A percentile compares a stretch with the other conserved stretches of the same genome.
Conservation (phyloP, 2,329 filamentous ascomycete species). For the Lasiodiplodia sp. region DNA sequence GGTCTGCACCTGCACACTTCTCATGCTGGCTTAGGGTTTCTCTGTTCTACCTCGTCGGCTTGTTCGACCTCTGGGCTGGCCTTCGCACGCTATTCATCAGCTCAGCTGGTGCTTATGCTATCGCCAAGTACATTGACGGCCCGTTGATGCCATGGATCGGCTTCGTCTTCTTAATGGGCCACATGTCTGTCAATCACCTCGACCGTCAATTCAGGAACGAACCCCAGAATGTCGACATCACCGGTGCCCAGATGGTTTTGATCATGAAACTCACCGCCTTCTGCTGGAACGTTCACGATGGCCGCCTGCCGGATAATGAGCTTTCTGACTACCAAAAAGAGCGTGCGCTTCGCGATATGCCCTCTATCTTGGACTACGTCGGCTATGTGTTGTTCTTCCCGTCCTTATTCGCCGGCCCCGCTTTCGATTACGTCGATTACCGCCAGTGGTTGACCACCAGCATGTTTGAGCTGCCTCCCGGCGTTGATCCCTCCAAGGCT, state of each 20-base stretch:
- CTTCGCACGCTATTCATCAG: conserved; percentile 80
- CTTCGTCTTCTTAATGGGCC: conserved; percentile 92
- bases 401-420: conserved; percentile 84
- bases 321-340: conserved; percentile 89
- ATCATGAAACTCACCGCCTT: conserved; percentile 98
- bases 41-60: conserved; percentile 88
- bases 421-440: conserved; percentile 96
- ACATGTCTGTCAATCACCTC: conserved; percentile 92
- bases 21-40: conserved; percentile 64
- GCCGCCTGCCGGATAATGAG: conserved; percentile 76
- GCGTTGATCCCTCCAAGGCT: conserved; percentile 83
- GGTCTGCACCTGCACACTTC: neutral
- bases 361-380: conserved; percentile 78
- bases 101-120: conserved; percentile 79
- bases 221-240: conserved; percentile 80
- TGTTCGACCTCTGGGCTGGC: conserved; percentile 92
- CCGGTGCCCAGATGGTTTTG: conserved; percentile 95
- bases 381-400: conserved; percentile 97
- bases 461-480: conserved; percentile 88
- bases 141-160: conserved; percentile 98
- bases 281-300: conserved; percentile 98
- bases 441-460: conserved; percentile 89
- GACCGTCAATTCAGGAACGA: conserved; percentile 75
- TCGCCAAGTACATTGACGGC: conserved; percentile 82
- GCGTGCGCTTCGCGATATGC: conserved; percentile 77